Conservation (phyloP, 768 basidiomycete species). For the Phaeotremella skinneri region DNA sequence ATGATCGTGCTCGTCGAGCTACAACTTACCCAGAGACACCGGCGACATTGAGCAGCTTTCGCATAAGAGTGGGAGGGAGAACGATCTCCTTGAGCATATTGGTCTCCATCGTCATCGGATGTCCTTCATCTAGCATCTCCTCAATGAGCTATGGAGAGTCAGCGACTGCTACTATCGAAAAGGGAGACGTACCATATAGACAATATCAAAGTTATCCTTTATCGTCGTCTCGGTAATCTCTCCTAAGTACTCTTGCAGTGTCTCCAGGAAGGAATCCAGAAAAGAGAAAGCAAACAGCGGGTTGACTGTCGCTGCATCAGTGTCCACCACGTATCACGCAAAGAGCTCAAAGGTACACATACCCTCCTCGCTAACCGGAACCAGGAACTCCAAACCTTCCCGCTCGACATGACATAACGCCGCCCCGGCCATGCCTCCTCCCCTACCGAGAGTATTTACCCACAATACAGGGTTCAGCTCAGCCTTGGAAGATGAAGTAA, state of each 20-base stretch:
- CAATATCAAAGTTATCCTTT: conserved; percentile 89
- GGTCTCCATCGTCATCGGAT: conserved; percentile 84
- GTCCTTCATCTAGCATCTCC: conserved; percentile 89
- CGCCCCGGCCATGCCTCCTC: conserved; percentile 41
- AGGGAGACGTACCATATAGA: conserved; percentile 70
- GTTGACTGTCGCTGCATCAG: conserved; percentile 61
- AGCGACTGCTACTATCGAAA: neutral
- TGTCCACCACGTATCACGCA: neutral
- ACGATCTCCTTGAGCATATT: conserved; percentile 92
- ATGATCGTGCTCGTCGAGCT: neutral
- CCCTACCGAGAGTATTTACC: conserved; percentile 37
- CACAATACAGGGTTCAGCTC: conserved; percentile 48
- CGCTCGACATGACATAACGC: conserved; percentile 79
- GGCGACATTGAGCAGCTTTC: conserved; percentile 62
- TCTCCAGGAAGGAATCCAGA: conserved; percentile 76
- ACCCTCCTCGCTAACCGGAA: conserved; percentile 82
- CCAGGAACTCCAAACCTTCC: conserved; percentile 72
- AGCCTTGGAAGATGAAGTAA: conserved; percentile 5
- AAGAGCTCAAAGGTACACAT: conserved; percentile 54
- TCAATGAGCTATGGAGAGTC: conserved; percentile 67
- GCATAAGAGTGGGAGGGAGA: conserved; percentile 79
- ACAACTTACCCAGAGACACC: conserved; percentile 56
- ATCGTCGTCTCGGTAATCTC: conserved; percentile 73
- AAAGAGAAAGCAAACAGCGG: conserved; percentile 88
- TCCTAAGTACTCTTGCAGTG: conserved; percentile 82